A percentile compares a stretch with the other conserved stretches of the same genome.
Conservation (phyloP, 2,329 filamentous ascomycete species). For the Aspergillaceae sp. region DNA sequence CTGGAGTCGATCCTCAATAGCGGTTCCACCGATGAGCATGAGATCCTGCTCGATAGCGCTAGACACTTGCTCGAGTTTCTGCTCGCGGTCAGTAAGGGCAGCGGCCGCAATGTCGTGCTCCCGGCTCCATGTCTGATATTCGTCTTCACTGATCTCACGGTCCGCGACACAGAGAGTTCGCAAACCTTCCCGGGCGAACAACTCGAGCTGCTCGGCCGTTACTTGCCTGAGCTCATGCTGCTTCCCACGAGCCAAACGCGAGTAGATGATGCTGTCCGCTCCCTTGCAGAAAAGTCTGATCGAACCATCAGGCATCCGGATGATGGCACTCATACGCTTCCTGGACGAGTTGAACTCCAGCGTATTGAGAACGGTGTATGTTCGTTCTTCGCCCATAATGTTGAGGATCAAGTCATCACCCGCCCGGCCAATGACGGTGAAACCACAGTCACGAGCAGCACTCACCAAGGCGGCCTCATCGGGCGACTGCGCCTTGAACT, state of each 20-base stretch:
- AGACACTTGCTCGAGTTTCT: conserved; percentile 82
- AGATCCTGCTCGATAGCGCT: conserved; percentile 88
- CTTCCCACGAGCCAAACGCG: conserved; percentile 73
- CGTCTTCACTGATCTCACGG: conserved; percentile 66
- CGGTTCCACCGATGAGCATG: conserved; percentile 80
- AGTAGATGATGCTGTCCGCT: conserved; percentile 95
- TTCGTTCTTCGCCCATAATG: conserved; percentile 72
- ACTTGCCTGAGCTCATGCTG: conserved; percentile 72
- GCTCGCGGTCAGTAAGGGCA: conserved; percentile 76
- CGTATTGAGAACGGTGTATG: conserved; percentile 83
- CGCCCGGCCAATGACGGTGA: conserved; percentile 76
- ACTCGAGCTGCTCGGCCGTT: conserved; percentile 90
- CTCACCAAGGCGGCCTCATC: conserved; percentile 92
- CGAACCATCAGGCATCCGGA: conserved; percentile 82
- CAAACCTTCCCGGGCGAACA: conserved; percentile 92
- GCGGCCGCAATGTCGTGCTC: conserved; percentile 82
- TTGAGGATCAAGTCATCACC: conserved; percentile 78
- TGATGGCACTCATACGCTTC: conserved; percentile 96
- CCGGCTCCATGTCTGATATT: conserved; percentile 76
- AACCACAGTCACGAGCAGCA: conserved; percentile 90
- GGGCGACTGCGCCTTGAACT: conserved; percentile 95
- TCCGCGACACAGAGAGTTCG: conserved; percentile 91
- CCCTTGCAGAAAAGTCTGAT: conserved; percentile 96
- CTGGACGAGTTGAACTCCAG: conserved; percentile 95
- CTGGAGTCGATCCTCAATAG: conserved; percentile 93